Base-by-base conservation (phyloP, 179 eudicot species). In the Gypsophila paniculata region DNA sequence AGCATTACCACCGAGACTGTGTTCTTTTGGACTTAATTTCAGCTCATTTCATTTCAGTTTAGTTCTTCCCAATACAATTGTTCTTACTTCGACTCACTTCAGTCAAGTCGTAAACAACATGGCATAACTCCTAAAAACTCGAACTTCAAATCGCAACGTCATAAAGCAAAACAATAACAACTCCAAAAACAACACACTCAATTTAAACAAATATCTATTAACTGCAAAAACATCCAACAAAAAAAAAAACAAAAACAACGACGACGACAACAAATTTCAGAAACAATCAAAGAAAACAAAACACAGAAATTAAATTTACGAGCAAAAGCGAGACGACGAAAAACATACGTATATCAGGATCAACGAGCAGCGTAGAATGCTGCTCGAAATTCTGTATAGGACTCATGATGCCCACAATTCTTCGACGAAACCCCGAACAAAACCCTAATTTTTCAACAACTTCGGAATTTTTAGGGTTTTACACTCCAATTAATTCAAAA, bases 371-470 rank as follows among this genome's bases (percentile, higher is more conserved):
- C 72, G 83, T 88, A 68, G 98, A 80, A 72, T 93, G 98, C 76
- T 91, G 93, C 86, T 93, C 98, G 83, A 87, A 89, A 83, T 91
- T 91, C 93, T 87, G 93, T 72, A 89, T 81, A 0, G 98, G 98
- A 83, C 96, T 91, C 98, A 93, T 93, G 78, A 74, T 69, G 77
- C 72, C 25, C 61, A 62, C 26, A 72, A 23, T 44, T 32, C 3
- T 6, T 59, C 17, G 44, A 17, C 23, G 25, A 39, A 34, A 46
- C 52, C 51, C 4, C 22, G 60, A 83, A 87, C 8, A 8, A 34
- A 53, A 64, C 55, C 55, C 38, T 44, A 66, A 42, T 6, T 5
- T 10, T 15, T 23, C 42, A 18, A 1, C 8, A 39, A 6, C 32
- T 19, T 19, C 18, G 32, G 32, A 7, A 3, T 36, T 38, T 68